Evolutionary conservation across 129 eudicot genomes (phyloP).

Genomic region (Pulicaria dysenterica): DNA sequence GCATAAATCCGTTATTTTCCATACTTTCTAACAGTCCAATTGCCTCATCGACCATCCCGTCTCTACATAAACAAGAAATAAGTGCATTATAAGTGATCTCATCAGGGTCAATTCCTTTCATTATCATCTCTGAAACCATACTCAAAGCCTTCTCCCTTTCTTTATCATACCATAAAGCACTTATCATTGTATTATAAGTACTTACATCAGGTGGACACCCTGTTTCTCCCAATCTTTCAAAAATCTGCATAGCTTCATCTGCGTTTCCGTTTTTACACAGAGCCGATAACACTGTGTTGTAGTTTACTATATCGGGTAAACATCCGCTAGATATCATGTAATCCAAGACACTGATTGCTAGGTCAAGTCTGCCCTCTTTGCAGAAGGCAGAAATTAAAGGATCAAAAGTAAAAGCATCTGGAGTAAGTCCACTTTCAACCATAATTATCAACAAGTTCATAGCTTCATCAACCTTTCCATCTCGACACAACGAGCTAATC

Average conservation of each 20-base stretch:
- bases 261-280: conserved; percentile 67
- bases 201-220: conserved; percentile 72
- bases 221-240: conserved; percentile 50
- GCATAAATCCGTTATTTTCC: conserved; percentile 50
- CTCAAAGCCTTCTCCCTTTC: conserved; percentile 47
- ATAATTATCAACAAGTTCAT: conserved; percentile 49
- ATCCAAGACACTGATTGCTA: conserved; percentile 62
- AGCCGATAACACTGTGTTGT: conserved; percentile 63
- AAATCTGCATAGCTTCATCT: conserved; percentile 57
- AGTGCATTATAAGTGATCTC: conserved; percentile 67
- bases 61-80: conserved; percentile 76
- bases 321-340: conserved; percentile 67
- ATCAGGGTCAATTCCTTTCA: conserved; percentile 61
- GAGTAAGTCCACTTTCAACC: conserved; percentile 60
- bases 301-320: conserved; percentile 66
- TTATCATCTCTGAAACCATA: conserved; percentile 60
- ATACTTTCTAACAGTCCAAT: conserved; percentile 54
- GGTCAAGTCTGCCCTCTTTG: conserved; percentile 61
- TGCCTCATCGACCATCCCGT: conserved; percentile 71
- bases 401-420: conserved; percentile 60
- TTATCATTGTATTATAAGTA: conserved; percentile 69
- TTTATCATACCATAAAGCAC: conserved; percentile 69
- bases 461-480: conserved; percentile 63
- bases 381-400: conserved; percentile 65
- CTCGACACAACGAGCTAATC: conserved; percentile 62